phyloP scores from a whole-genome alignment of 305 asterid genomes.

The Fraxinus velutina region DNA sequence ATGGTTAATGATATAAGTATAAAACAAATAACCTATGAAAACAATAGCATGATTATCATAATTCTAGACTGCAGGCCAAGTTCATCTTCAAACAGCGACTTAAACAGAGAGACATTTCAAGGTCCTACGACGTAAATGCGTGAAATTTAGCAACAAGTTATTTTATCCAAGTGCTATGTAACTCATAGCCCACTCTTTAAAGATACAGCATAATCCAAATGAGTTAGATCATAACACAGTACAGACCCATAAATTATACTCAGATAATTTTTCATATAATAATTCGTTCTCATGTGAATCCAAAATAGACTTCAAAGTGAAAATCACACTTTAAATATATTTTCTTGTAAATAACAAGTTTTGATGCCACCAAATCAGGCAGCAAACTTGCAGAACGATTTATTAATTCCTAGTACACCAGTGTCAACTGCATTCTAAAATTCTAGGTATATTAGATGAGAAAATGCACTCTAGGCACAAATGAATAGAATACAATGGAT shows the following conservation, averaged over 20 bases:
- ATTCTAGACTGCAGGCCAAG: background rate
- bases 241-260: background rate
- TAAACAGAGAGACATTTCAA: conserved; percentile 5
- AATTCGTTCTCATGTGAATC: background rate
- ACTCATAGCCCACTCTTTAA: background rate
- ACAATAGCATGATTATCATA: background rate
- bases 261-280: background rate
- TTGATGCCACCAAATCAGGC: conserved; percentile 41
- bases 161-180: conserved; percentile 4
- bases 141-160: background rate
- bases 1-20: background rate
- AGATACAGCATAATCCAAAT: conserved; percentile 8
- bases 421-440: conserved; percentile 23
- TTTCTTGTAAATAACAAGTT: conserved; percentile 15
- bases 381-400: conserved; percentile 20
- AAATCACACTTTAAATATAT: background rate
- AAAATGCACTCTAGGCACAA: conserved; percentile 23
- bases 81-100: background rate
- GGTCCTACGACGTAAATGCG: conserved; percentile 9
- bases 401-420: conserved; percentile 19
- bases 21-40: background rate
- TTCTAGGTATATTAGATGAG: conserved; percentile 19
- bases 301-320: background rate
- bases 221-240: background rate
- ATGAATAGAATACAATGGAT: conserved; percentile 28